A percentile compares a stretch with the other conserved stretches of the same genome.
phyloP scores from a whole-genome alignment of 1,139 yeast genomes.

The Candida freyschussii region DNA sequence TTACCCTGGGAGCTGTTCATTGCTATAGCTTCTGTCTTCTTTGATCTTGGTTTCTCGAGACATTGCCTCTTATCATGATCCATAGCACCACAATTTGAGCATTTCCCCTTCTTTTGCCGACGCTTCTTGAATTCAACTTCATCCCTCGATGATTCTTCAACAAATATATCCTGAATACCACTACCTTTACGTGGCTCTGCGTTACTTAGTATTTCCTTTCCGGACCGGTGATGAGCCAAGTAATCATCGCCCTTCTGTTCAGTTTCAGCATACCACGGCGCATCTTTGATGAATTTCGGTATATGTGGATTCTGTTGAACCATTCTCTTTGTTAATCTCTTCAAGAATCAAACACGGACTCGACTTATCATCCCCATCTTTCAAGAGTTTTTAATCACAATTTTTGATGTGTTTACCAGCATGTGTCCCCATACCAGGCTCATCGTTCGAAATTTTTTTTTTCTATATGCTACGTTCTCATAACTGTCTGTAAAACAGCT shows the following conservation, averaged over 20 bases:
- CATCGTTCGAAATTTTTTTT: not conserved
- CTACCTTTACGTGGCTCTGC: slow-evolving; percentile 32
- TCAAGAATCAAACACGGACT: too few species aligned
- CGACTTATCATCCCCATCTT: too few species aligned
- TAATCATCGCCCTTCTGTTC: slow-evolving; percentile 30
- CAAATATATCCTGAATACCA: slow-evolving; percentile 34
- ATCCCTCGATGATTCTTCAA: too few species aligned
- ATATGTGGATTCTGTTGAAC: slow-evolving; percentile 31
- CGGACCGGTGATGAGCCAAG: slow-evolving; percentile 46
- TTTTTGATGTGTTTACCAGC: slow-evolving; percentile 1
- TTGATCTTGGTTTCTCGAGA: slow-evolving; percentile 43
- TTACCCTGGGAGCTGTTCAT: slow-evolving; percentile 4
- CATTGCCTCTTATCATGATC: slow-evolving; percentile 45
- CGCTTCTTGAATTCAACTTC: slow-evolving; percentile 20
- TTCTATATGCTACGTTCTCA: too few species aligned
- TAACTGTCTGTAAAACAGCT: too few species aligned
- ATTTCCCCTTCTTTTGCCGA: slow-evolving; percentile 33
- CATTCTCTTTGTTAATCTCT: slow-evolving; percentile 5
- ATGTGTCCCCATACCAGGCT: not conserved
- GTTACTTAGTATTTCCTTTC: slow-evolving; percentile 27
- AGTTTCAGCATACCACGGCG: slow-evolving; percentile 45
- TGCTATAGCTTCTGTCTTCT: slow-evolving; percentile 24
- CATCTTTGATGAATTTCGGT: slow-evolving; percentile 42
- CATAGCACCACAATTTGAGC: slow-evolving; percentile 48
- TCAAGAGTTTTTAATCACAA: not conserved